Evolutionary conservation across 2,329 filamentous ascomycete species (phyloP).

Genomic region (Teratosphaeria destructans): DNA sequence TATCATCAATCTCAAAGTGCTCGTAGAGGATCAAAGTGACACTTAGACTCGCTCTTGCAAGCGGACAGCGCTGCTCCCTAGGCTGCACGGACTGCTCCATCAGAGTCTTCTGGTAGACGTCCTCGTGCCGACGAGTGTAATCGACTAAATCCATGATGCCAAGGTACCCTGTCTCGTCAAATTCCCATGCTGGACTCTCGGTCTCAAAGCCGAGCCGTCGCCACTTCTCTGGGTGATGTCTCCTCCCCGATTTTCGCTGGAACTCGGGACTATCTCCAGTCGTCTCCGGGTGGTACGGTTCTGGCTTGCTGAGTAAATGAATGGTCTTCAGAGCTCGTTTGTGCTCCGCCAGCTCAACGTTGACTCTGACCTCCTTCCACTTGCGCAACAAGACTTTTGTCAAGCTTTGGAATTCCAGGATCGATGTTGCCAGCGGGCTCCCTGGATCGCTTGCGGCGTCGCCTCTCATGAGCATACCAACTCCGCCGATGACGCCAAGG

Average conservation of each 20-base stretch:
- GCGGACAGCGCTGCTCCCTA: conserved; percentile 64
- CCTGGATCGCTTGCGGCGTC: conserved; percentile 83
- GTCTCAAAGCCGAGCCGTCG: conserved; percentile 81
- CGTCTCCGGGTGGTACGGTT: conserved; percentile 44
- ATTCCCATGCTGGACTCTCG: conserved; percentile 78
- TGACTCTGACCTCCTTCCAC: conserved; percentile 77
- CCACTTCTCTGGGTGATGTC: conserved; percentile 87
- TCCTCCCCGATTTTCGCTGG: conserved; percentile 40
- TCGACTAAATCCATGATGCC: conserved; percentile 97
- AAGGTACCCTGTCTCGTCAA: conserved; percentile 74
- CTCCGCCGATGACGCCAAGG: conserved; percentile 81
- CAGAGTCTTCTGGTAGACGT: conserved; percentile 81
- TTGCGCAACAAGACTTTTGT: conserved; percentile 74
- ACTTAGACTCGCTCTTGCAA: conserved; percentile 76
- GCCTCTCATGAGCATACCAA: conserved; percentile 86
- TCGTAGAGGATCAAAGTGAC: conserved; percentile 85
- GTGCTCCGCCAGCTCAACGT: conserved; percentile 80
- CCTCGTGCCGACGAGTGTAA: conserved; percentile 84
- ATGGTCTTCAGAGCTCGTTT: conserved; percentile 75
- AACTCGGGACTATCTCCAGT: conserved; percentile 13
- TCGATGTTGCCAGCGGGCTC: conserved; percentile 73
- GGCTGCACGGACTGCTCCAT: conserved; percentile 76
- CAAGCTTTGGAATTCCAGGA: conserved; percentile 86
- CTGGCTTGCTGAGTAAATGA: conserved; percentile 48
- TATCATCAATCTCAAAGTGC: conserved; percentile 76